Evolutionary conservation across 371 early-diverging fungal genomes (phyloP), one percentile per base, ranked within the genome.

Genomic region (Lichtheimia ornata): DNA sequence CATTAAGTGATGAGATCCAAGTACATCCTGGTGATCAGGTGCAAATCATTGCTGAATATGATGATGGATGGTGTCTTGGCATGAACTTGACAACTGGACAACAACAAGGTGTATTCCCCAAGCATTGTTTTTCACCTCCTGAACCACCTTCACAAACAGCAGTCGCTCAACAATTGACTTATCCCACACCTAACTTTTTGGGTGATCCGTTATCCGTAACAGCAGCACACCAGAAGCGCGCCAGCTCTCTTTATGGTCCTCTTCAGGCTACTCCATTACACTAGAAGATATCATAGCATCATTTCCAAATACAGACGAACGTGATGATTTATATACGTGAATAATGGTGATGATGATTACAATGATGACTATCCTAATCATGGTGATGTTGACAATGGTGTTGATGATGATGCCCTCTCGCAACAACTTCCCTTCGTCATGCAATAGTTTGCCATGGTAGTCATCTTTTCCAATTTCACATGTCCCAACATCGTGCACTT

Each of bases 51-150:
- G 64, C 56, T 12, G 67, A 64, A n/a, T 71, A 71, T 50, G 67
- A 71, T 35, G 64, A 71, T 41, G 70, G 70, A 25, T 71, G 67
- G 64, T 64, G 64, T 50, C 56, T 63, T 14, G 70, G 63, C 27
- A 5, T 42, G 30, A 64, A 66, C 42, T 24, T 67, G 50, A 67
- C 60, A 5, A 61, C 57, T 18, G 65, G 65, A 45, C 50, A 51
- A 9, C 57, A 49, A 25, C 61, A 57, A 30, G 86, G 86, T 13
- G 83, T 84, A 2, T 83, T 86, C 74, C 86, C 86, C 6, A 72
- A 77, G 43, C 81, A 81, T 55, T 84, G 84, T 55, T 42, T 65
- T 35, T 42, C 55, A 3, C 61, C 66, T 18, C 66, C 61, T 5
- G 30, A 43, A 17, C 13, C n/a, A 22, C 2, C 40, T 20, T 22